Base-by-base conservation (phyloP, 192 early-diverging fungal genomes). In the Linnemannia elongata region DNA sequence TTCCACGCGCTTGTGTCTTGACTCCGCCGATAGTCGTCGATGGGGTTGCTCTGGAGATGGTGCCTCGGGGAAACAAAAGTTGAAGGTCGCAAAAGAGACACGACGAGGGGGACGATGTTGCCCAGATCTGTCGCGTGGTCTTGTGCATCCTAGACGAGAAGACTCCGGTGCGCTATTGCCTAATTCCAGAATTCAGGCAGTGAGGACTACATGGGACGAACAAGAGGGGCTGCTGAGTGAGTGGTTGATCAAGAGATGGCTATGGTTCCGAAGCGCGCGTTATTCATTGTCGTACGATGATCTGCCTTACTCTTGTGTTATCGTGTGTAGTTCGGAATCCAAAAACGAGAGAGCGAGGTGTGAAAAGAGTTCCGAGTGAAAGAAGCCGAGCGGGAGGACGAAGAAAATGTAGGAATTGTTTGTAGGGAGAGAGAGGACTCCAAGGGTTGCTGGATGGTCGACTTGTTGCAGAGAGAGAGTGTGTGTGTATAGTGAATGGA, bases 71-170 rank as follows among this genome's bases (percentile, higher is more conserved):
- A 8, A 80, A 39, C n/a, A 81, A 47, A 30, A 81, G 75, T 42
- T 74, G 85, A 38, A 87, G 60, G 71, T 87, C 85, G 74, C 85
- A 87, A 74, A 87, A 81, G 76, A 81, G 35, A 60, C 81, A 72
- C n/a, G 75, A 72, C 38, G 81, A 82, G 30, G 80, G 72, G 73
- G 83, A 79, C 35, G 79, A 80, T 15, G 74, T 69, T 54, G 84
- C 55, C 84, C 84, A 87, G 76, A 87, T 87, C 79, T 81, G 85
- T 66, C 85, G 69, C 27, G 85, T 81, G 38, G 85, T 76, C 79
- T 77, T 87, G 79, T 87, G 85, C 85, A 87, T 87, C 39, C 74
- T 71, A 15, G 54, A 57, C 73, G 60, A 35, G 27, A 63, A 63
- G 30, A 33, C 30, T 66, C 60, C 27, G 27, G 10, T 20, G 42